phyloP scores from a whole-genome alignment of 2,329 filamentous ascomycete species.

The Pseudogymnoascus sp. region DNA sequence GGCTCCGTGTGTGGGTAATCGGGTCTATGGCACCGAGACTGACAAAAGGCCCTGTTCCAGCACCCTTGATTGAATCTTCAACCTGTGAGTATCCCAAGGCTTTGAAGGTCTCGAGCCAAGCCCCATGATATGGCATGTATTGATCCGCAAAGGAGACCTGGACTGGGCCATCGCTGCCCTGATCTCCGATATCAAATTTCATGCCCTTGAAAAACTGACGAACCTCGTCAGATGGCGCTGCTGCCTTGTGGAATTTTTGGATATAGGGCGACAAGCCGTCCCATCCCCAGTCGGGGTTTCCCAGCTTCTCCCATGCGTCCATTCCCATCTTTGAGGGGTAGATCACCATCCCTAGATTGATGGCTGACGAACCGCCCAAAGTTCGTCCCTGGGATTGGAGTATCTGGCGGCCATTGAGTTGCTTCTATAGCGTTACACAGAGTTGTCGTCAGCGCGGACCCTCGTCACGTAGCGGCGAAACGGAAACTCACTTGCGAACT shows the following conservation, averaged over 20 bases:
- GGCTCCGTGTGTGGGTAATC: conserved; percentile 17
- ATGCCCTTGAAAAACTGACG: not conserved
- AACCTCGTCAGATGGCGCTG: conserved; percentile 10
- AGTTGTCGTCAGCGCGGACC: not conserved
- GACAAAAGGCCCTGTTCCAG: conserved; percentile 27
- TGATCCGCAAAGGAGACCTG: conserved; percentile 14
- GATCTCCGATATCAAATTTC: conserved; percentile 7
- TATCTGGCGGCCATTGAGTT: conserved; percentile 13
- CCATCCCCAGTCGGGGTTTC: conserved; percentile 36
- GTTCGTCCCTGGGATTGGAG: conserved; percentile 21
- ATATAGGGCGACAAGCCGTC: conserved; percentile 34
- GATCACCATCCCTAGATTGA: conserved; percentile 29
- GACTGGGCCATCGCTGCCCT: conserved; percentile 15
- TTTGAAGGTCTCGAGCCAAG: conserved; percentile 14
- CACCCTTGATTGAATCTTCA: conserved; percentile 12
- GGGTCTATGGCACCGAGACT: conserved; percentile 16
- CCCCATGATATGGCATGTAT: conserved; percentile 12
- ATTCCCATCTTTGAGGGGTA: conserved; percentile 25
- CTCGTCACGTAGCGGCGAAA: conserved; percentile 22
- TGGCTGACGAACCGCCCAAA: conserved; percentile 30
- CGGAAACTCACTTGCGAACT: conserved; percentile 29
- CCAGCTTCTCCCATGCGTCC: conserved; percentile 34
- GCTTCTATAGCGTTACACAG: conserved; percentile 1
- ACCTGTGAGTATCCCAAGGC: conserved; percentile 4
- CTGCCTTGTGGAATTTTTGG: conserved; percentile 28